Evolutionary conservation across 768 basidiomycete species (phyloP).

Genomic region (Tephrocybe sp.): DNA sequence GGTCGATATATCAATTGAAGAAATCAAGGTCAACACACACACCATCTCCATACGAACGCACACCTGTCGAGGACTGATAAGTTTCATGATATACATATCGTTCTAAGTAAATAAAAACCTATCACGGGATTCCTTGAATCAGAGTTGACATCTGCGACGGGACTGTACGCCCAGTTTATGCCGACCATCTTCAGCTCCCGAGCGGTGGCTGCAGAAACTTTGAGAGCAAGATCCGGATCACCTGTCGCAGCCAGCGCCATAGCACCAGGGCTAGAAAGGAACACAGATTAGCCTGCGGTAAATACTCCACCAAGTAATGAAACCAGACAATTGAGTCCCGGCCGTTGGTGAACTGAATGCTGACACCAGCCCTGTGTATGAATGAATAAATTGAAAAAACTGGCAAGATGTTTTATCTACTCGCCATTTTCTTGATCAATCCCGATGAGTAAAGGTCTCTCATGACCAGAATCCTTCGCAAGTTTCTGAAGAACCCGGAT

Average conservation of each 20-base stretch:
- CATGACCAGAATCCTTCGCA: conserved; percentile 58
- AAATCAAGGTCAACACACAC: conserved; percentile 1
- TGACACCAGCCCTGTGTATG: conserved; percentile 58
- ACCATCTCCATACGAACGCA: conserved; percentile 74
- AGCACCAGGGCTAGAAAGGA: conserved; percentile 59
- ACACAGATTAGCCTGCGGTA: neutral
- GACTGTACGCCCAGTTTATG: conserved; percentile 72
- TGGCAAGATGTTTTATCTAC: neutral
- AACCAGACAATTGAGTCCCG: conserved; percentile 67
- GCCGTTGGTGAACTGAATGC: conserved; percentile 58
- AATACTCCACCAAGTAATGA: neutral
- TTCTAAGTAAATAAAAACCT: conserved; percentile 35
- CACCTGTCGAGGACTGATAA: conserved; percentile 37
- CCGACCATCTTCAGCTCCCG: conserved; percentile 59
- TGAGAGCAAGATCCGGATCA: conserved; percentile 40
- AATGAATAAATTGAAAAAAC: neutral
- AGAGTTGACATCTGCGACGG: conserved; percentile 74
- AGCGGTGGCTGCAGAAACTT: conserved; percentile 48
- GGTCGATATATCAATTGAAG: neutral
- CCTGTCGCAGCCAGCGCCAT: conserved; percentile 69
- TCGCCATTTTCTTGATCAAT: conserved; percentile 76
- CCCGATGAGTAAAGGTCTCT: conserved; percentile 59
- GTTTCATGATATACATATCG: neutral
- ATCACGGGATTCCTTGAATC: conserved; percentile 71
- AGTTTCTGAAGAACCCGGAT: conserved; percentile 50